Evolutionary conservation across 208 protist genomes (phyloP), one percentile per base, ranked within the genome.

Genomic region (Acanthamoeba lenticulata): DNA sequence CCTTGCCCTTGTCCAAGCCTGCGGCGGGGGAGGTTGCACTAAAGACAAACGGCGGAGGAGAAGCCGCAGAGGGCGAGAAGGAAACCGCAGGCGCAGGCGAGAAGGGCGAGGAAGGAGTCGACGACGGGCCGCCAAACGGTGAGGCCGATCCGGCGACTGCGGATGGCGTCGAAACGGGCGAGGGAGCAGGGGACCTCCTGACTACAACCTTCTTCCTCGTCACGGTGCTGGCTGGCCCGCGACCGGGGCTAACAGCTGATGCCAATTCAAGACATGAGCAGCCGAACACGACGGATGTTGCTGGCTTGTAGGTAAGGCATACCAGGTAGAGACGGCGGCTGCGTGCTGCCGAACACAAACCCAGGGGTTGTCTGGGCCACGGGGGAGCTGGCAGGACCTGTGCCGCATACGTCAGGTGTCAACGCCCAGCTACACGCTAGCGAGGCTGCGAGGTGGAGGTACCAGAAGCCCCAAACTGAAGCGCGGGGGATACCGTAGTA

Each of bases 1-100:
- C 74, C 36, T 85, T 85, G 74, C 72, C 40, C 24, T 52, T 83
- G 38, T 4, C 27, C 32, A 38, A 85, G 69, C 19, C 2, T 24
- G n/a, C 4, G 45, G 32, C 34, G 72, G 21, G 36, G 45, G n/a
- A 6, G 74, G 13, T 24, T 3, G 74, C 74, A 19, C n/a, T 11
- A 38, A 85, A 85, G n/a, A 85, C 42, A 42, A 85, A 85, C 19
- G 74, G 74, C 74, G 74, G 21, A 57, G 74, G 74, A 57, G 74
- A 85, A 24, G 38, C 38, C 4, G 52, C 19, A 27, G 52, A 6
- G 19, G 52, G 19, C 52, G 52, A 60, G 52, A 60, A 60, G 52
- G 52, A 4, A 21, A 60, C 52, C 7, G 57, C 27, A 36, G 44
- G 5, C 0, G 74, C 42, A 4, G 74, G 44, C 2, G 74, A 85